Conservation (phyloP, 2,329 filamentous ascomycete genomes). For the Phialemoniopsis sp. region DNA sequence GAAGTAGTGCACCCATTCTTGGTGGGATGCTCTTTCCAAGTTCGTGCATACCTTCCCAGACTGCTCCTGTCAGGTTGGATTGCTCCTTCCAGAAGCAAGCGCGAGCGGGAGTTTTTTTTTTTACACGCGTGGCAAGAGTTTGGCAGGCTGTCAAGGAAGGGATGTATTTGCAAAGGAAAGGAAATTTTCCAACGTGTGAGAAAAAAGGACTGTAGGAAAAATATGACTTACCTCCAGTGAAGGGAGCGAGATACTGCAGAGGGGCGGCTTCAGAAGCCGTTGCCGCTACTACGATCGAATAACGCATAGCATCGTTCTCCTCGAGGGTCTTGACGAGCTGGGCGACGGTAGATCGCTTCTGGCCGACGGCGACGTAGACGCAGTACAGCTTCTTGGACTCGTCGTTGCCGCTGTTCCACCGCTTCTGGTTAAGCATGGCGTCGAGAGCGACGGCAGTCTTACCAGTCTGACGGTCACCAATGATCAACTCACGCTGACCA, state of each 20-base stretch:
- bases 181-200: too few species aligned
- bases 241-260: constrained; percentile 90
- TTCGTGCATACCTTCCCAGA: too few species aligned
- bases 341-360: constrained; percentile 99
- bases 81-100: too few species aligned
- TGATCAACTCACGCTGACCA: constrained; percentile 99
- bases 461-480: constrained; percentile 99
- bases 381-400: constrained; percentile 99
- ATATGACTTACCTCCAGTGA: constrained; percentile 58
- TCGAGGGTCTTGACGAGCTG: constrained; percentile 99
- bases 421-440: constrained; percentile 98
- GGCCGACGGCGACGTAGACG: constrained; percentile 96
- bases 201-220: neutral
- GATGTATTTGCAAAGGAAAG: too few species aligned
- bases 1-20: too few species aligned
- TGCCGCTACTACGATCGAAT: constrained; percentile 87
- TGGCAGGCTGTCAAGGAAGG: too few species aligned
- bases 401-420: constrained; percentile 85
- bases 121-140: too few species aligned
- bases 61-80: too few species aligned
- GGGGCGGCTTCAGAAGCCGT: constrained; percentile 96
- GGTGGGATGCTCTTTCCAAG: too few species aligned
- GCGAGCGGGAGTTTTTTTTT: too few species aligned
- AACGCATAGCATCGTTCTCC: constrained; percentile 99
- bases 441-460: constrained; percentile 99